Conservation (phyloP, 1,284 basidiomycete genomes). For the Ganoderma boninense region DNA sequence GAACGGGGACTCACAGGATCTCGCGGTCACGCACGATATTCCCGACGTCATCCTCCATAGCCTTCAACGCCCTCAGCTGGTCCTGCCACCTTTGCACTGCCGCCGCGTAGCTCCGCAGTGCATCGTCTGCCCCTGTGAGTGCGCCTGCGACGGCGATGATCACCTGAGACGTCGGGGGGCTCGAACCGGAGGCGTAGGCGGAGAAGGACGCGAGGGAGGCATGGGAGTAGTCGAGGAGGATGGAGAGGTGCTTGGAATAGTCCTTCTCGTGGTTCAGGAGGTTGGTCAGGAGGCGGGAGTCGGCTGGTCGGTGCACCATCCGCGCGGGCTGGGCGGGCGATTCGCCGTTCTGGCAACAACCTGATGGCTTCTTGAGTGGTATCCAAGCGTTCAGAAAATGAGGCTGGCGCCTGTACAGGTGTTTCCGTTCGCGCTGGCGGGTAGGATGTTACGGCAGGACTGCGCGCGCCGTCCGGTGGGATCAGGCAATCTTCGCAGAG, state of each 20-base stretch:
- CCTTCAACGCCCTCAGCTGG: constrained; percentile 60
- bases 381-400: neutral
- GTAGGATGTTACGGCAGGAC: no score
- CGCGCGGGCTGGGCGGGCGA: constrained; percentile 3
- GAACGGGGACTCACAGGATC: constrained; percentile 73
- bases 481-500: no score
- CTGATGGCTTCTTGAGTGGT: neutral
- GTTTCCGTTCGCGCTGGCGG: no score
- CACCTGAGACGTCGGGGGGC: constrained; percentile 62
- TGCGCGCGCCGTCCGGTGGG: no score
- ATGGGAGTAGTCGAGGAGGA: constrained; percentile 65
- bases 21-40: constrained; percentile 77
- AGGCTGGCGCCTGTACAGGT: neutral
- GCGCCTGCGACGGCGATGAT: constrained; percentile 67
- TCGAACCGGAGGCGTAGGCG: constrained; percentile 74
- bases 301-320: constrained; percentile 78
- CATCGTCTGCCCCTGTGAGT: constrained; percentile 71
- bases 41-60: constrained; percentile 70
- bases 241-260: constrained; percentile 65
- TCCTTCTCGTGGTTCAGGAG: constrained; percentile 76
- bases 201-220: constrained; percentile 71
- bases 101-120: constrained; percentile 63
- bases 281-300: constrained; percentile 73
- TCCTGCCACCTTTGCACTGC: constrained; percentile 73
- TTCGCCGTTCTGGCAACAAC: neutral